Conservation (phyloP, 257 asterid species). For the Solanum medicagineum region DNA sequence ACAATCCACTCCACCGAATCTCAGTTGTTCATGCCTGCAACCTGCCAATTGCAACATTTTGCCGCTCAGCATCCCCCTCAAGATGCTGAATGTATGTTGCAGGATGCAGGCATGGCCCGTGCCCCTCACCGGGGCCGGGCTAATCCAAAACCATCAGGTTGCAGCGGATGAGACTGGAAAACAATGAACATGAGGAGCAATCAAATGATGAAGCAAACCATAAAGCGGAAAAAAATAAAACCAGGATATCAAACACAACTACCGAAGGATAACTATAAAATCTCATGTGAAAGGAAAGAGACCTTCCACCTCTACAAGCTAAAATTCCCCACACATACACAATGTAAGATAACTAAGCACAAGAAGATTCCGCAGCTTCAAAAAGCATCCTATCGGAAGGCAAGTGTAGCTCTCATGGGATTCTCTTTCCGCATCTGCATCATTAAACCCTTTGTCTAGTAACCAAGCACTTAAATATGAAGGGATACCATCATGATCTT, state of each 20-base stretch:
- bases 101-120: conserved; percentile 94
- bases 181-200: neutral
- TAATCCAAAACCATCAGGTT: conserved; percentile 73
- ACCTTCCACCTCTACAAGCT: neutral
- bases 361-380: neutral
- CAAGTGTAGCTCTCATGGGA: neutral
- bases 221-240: neutral
- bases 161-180: conserved; percentile 65
- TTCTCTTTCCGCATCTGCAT: neutral
- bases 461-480: neutral
- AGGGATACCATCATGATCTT: neutral
- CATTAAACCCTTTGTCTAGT: neutral
- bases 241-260: neutral
- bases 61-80: conserved; percentile 47
- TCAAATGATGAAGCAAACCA: neutral
- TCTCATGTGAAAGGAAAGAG: neutral
- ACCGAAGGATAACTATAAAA: neutral
- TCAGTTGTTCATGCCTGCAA: conserved; percentile 88
- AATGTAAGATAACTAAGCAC: neutral
- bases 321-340: neutral
- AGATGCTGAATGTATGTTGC: conserved; percentile 12
- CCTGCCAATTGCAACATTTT: conserved; percentile 36
- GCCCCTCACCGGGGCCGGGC: conserved; percentile 99
- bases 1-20: conserved; percentile 32
- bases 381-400: neutral